Base-by-base conservation (phyloP, 2,329 filamentous ascomycete species). In the Emericellopsis atlantica region DNA sequence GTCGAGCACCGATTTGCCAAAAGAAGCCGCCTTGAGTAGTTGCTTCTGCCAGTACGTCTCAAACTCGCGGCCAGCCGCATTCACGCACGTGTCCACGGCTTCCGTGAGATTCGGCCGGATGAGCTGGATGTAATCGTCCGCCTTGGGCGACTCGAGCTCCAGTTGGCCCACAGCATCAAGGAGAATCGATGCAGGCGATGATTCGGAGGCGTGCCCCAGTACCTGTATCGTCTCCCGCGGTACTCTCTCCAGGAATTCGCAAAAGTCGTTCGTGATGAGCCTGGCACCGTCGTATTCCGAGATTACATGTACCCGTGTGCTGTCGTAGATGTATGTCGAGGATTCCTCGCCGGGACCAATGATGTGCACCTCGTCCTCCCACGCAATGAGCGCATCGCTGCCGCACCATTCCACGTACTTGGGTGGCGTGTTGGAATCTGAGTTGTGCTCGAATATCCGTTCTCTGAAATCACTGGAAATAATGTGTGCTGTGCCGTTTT, bases 341-440 rank as follows among this genome's bases (percentile, higher is more conserved):
- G 83, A 79, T 9, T 83, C 76, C 35, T 86, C 86, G 32, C 81
- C 83, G 0, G 88, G 87, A 1, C 90, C 92, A 45, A 98, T 83
- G 23, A 98, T 72, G 54, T 95, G 92, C 4, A 98, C 81, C 59
- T 98, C 92, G 54, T 98, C 92, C 55, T 96, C 92, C 92, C 92
- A 98, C 1, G 89, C 89, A 51, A 98, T 78, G 23, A 95, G 84
- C 12, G 89, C 87, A 59, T 96, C 90, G 52, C 92, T 90, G 5
- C 92, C 92, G 58, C 92, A 98, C 92, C 92, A 98, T 52, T 92
- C 82, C 45, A 98, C 73, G 47, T 92, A 86, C 51, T 86, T 83
- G 4, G 92, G 92, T 2, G 81, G 72, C 5, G 87, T 94, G 57
- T 82, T 83, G 9, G 86, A 89, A 49, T 81, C 81, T 1, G 89